Evolutionary conservation across 495 filamentous ascomycete species (phyloP), one percentile per base, ranked within the genome.

Genomic region (Oidiodendron maius): DNA sequence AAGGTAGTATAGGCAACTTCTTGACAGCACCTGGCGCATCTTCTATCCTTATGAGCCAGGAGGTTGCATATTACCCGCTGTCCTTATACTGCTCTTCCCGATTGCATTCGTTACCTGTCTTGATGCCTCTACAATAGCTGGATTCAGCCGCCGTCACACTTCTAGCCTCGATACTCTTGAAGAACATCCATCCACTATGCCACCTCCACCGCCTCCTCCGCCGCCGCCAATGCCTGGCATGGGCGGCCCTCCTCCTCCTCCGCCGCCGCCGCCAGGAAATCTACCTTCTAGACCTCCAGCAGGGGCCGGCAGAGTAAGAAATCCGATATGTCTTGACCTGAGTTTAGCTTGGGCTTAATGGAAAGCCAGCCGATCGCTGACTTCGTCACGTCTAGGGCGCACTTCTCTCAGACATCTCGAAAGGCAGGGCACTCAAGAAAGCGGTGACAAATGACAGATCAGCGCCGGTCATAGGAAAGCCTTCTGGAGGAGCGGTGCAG

Each of bases 371-470:
- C 45, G 25, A 42, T 45, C 46, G 37, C 44, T 49, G 50, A 56
- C 36, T 50, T 51, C 46, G 20, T n/a, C n/a, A n/a, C n/a, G n/a
- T 23, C 38, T 60, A 97, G 91, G 84, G 86, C 55, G 90, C 90
- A 18, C 74, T 98, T n/a, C 78, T 97, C 21, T 71, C 75, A 57
- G 91, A 96, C 68, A 98, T 98, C 53, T 70, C 72, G 41, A 95
- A 95, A 71, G 93, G 94, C 32, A 71, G 72, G 51, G 61, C 67
- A 37, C 72, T 98, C 36, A 96, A 86, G 71, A 96, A 96, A 69
- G 69, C 89, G 10, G 86, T 90, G 22, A 94, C 89, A 49, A 96
- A 98, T 65, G 93, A 98, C 69, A 81, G 93, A 66, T 96, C 91
- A 34, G 90, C 89, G 13, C 93, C 93, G 1, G 51, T 75, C 45